Percentiles rank a stretch among this genome's conserved stretches.
Conservation (phyloP, 805 yeast species). For the Sugiyamaella smithiae region DNA sequence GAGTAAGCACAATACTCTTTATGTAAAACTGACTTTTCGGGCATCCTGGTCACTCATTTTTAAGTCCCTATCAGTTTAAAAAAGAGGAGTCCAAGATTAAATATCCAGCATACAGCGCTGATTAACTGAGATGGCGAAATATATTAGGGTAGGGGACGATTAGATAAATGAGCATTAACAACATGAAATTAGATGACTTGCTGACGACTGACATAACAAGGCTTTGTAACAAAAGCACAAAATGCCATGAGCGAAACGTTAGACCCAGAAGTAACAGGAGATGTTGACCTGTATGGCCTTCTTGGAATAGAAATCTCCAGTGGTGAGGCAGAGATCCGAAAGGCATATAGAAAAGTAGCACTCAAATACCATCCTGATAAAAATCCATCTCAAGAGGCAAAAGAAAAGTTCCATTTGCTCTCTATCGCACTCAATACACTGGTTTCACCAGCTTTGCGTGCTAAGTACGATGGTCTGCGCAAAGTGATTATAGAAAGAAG, state of each 20-base stretch:
- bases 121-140: too few relatives aligned
- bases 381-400: constrained; percentile 29
- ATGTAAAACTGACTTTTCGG: too few relatives aligned
- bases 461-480: constrained; percentile 22
- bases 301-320: constrained; percentile 43
- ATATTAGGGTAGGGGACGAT: too few relatives aligned
- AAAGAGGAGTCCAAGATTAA: too few relatives aligned
- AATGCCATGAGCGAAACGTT: constrained; percentile 5
- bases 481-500: constrained; percentile 16
- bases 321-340: constrained; percentile 76
- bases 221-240: too few relatives aligned
- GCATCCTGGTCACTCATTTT: too few relatives aligned
- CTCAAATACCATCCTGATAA: constrained; percentile 49
- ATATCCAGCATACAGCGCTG: too few relatives aligned
- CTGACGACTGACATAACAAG: too few relatives aligned
- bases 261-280: constrained; percentile 17
- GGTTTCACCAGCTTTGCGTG: constrained; percentile 12
- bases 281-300: constrained; percentile 24
- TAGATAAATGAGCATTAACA: too few relatives aligned
- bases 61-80: too few relatives aligned
- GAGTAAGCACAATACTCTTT: neutral
- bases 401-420: constrained; percentile 27
- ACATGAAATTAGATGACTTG: too few relatives aligned
- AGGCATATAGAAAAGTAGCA: constrained; percentile 90
- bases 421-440: constrained; percentile 27